Base-by-base conservation (phyloP, 305 asterid genomes). In the Plantago lanceolata region DNA sequence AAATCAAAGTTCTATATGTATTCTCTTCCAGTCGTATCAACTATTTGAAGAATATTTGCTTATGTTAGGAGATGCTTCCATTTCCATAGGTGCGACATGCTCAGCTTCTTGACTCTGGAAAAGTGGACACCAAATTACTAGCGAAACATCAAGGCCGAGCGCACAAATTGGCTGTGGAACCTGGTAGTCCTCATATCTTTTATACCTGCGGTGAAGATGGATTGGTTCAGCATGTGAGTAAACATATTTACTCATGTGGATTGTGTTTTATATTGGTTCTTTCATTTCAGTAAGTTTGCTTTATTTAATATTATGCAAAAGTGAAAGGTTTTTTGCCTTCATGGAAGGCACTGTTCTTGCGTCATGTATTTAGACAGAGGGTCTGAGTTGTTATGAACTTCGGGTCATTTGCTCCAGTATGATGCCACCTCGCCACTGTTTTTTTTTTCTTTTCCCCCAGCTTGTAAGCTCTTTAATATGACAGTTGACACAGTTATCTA, bases 141-240 rank as follows among this genome's bases (percentile, higher is more conserved):
- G 79, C 90, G 37, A 68, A 74, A 63, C 97, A 85, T 65, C 80
- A 67, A 18, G 96, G 90, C 31, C 84, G 86, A 31, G 97, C 82
- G 58, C 96, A 85, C 75, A 87, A 85, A 67, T 74, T 89, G 77
- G 95, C 97, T 49, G 61, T 93, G 64, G 95, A 89, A 80, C 97
- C 95, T 68, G 97, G 95, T 68, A 80, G 92, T 78, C 91, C 97
- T 43, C 84, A 84, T 77, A 79, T 79, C 49, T 66, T 93, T 33
- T 93, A 87, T 81, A 85, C 92, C 50, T 93, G 99, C 71, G 97
- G 96, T 16, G 96, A 87, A 78, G 95, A 93, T 79, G 97, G 96
- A 63, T 53, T 84, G 68, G 99, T 93, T 72, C 95, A 84, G 70
- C 97, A 79, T 78, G 99, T 93, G 76, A 85, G 96, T 71, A 43